These are phyloP conservation scores for Yarrowia alimentaria DNA, from an alignment of 805 yeast species.

Conservation along the genomic window DNA sequence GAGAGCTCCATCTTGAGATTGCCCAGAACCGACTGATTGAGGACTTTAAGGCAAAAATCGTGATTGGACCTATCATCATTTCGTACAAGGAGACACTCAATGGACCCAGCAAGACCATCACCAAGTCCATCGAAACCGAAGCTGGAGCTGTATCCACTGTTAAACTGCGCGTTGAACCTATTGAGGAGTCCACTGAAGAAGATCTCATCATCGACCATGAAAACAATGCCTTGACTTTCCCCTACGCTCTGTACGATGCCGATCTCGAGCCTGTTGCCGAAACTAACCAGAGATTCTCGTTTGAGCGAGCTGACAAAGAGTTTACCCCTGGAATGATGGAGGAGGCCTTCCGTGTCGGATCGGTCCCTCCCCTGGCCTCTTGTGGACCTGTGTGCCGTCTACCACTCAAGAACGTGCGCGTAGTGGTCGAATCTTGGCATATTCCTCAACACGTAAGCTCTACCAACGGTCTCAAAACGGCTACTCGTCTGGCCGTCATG, in stretches of 20 bases:
- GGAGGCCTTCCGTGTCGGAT: conserved; percentile 37
- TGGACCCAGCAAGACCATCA: conserved; percentile 17
- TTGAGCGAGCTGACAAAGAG: conserved; percentile 12
- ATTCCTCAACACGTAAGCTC: conserved; percentile 52
- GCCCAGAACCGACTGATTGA: conserved; percentile 73
- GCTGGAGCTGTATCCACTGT: conserved; percentile 36
- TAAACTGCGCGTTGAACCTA: conserved; percentile 36
- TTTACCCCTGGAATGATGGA: conserved; percentile 36
- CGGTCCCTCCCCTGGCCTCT: conserved; percentile 45
- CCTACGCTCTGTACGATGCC: conserved; percentile 33
- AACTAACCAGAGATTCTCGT: conserved; percentile 6
- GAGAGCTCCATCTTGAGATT: conserved; percentile 91
- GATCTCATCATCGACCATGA: conserved; percentile 46
- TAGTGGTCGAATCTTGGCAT: conserved; percentile 53
- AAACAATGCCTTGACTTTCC: conserved; percentile 39
- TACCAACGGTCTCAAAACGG: conserved; percentile 45
- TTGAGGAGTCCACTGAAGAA: conserved; percentile 25
- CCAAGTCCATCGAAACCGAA: conserved; percentile 2
- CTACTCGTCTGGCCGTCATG: conserved; percentile 48
- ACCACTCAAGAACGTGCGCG: conserved; percentile 60
- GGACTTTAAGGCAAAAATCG: conserved; percentile 79
- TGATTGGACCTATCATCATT: conserved; percentile 79
- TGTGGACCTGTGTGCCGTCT: conserved; percentile 46
- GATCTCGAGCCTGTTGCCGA: conserved; percentile 31
- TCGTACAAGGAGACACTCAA: conserved; percentile 76